Conservation (phyloP, 2,329 filamentous ascomycete genomes). For the Penicillium sp. region DNA sequence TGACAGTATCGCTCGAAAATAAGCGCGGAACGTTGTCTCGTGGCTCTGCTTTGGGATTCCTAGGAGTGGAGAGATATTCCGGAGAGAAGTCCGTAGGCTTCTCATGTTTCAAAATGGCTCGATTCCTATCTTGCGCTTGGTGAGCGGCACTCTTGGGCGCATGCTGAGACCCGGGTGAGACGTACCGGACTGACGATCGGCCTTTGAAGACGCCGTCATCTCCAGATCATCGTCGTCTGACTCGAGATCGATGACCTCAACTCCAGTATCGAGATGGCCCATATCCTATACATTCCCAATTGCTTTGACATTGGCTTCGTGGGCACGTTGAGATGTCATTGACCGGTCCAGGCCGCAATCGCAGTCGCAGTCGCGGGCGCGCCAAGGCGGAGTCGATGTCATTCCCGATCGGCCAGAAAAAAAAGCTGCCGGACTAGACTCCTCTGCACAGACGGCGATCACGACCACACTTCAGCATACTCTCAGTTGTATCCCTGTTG, state of each 20-base stretch:
- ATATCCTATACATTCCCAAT: conserved; percentile 14
- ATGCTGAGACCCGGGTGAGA: background rate
- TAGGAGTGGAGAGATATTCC: background rate
- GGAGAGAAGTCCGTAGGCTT: background rate
- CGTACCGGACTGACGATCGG: conserved; percentile 11
- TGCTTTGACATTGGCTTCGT: background rate
- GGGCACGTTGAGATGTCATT: conserved; percentile 2
- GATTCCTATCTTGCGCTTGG: conserved; percentile 5
- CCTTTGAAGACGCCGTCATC: conserved; percentile 25
- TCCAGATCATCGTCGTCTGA: conserved; percentile 42
- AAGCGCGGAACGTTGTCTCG: conserved; percentile 6
- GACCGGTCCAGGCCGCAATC: conserved; percentile 7
- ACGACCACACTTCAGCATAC: background rate
- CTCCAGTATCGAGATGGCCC: conserved; percentile 6
- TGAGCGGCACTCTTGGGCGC: conserved; percentile 15
- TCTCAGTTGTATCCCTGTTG: conserved; percentile 1
- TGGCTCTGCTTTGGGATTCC: background rate
- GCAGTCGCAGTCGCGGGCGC: conserved; percentile 5
- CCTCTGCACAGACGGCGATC: conserved; percentile 2
- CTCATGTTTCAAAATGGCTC: background rate
- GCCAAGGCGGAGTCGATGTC: conserved; percentile 25
- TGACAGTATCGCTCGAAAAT: conserved; percentile 14
- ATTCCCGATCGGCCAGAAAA: conserved; percentile 16
- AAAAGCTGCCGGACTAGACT: conserved; percentile 8
- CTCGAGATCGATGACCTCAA: conserved; percentile 25